Evolutionary conservation across 1,139 yeast species (phyloP).

Genomic region (Debaryomyces psychrophilus): DNA sequence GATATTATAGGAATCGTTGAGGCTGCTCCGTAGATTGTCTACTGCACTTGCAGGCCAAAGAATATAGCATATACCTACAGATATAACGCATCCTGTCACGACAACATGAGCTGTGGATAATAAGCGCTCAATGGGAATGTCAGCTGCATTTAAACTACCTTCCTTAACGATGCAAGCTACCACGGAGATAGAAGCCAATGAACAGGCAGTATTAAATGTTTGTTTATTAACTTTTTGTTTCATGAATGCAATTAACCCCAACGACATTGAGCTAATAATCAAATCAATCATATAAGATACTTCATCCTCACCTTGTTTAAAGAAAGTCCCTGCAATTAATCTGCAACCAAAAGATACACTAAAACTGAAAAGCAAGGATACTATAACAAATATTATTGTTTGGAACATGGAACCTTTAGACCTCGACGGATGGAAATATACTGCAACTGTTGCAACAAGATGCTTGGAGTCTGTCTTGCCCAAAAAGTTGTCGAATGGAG

Average conservation of each 20-base stretch:
- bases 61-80: constrained; percentile 60
- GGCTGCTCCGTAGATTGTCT: constrained; percentile 42
- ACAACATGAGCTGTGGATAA: constrained; percentile 62
- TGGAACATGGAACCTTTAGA: constrained; percentile 83
- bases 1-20: constrained; percentile 56
- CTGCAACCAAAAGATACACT: constrained; percentile 59
- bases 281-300: constrained; percentile 62
- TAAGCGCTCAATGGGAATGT: constrained; percentile 60
- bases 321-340: constrained; percentile 51
- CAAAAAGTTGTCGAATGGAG: constrained; percentile 54
- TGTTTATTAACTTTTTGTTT: constrained; percentile 69
- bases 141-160: constrained; percentile 65
- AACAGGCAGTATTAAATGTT: constrained; percentile 80
- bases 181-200: constrained; percentile 72
- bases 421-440: constrained; percentile 82
- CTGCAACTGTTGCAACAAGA: constrained; percentile 79
- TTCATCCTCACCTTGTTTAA: constrained; percentile 49
- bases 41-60: constrained; percentile 70
- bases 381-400: constrained; percentile 61
- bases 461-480: constrained; percentile 80
- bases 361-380: constrained; percentile 61
- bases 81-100: constrained; percentile 59
- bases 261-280: constrained; percentile 53
- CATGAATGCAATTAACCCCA: constrained; percentile 69
- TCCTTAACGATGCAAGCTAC: constrained; percentile 78